A percentile compares a stretch with the other conserved stretches of the same genome.
Evolutionary conservation across 106 monocot species (phyloP).

Genomic region (Iris macrosiphon): DNA sequence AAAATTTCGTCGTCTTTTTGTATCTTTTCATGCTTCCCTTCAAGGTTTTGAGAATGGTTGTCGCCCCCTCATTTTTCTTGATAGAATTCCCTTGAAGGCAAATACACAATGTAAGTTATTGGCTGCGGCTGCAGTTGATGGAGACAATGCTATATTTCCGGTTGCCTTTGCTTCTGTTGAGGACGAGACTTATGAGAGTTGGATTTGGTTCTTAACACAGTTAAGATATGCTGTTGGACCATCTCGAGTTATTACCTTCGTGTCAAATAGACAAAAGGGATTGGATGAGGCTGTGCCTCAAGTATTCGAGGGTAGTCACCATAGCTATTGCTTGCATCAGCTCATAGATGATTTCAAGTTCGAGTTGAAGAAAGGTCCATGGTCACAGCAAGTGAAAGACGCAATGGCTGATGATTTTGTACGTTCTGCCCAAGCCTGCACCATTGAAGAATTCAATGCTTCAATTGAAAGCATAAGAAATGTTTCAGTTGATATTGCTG

Average conservation of each 20-base stretch:
- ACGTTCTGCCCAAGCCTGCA: slow-evolving; percentile 67
- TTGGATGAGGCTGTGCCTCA: slow-evolving; percentile 67
- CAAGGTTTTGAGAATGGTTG: slow-evolving; percentile 88
- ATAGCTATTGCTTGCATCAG: slow-evolving; percentile 59
- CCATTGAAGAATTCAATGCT: slow-evolving; percentile 60
- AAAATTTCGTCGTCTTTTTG: slow-evolving; percentile 70
- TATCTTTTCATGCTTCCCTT: slow-evolving; percentile 82
- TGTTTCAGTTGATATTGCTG: slow-evolving; percentile 54
- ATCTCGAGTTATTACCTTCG: slow-evolving; percentile 51
- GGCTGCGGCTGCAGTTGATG: slow-evolving; percentile 69
- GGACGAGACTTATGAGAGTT: slow-evolving; percentile 63
- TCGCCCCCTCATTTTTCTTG: slow-evolving; percentile 74
- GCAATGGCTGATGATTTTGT: slow-evolving; percentile 63
- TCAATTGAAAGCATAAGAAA: slow-evolving; percentile 55
- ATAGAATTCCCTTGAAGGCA: slow-evolving; percentile 69
- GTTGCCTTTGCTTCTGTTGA: slow-evolving; percentile 78
- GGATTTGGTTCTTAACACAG: slow-evolving; percentile 82
- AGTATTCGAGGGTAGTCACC: slow-evolving; percentile 62
- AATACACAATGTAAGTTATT: slow-evolving; percentile 63
- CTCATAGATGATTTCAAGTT: slow-evolving; percentile 70
- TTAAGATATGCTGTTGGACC: slow-evolving; percentile 53
- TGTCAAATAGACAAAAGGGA: slow-evolving; percentile 66
- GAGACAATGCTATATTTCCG: slow-evolving; percentile 68
- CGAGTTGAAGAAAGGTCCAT: slow-evolving; percentile 62
- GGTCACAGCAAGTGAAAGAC: slow-evolving; percentile 61